Evolutionary conservation across 106 monocot species (phyloP), one percentile per base, ranked within the genome.

Genomic region (Dendrobium catenatum): DNA sequence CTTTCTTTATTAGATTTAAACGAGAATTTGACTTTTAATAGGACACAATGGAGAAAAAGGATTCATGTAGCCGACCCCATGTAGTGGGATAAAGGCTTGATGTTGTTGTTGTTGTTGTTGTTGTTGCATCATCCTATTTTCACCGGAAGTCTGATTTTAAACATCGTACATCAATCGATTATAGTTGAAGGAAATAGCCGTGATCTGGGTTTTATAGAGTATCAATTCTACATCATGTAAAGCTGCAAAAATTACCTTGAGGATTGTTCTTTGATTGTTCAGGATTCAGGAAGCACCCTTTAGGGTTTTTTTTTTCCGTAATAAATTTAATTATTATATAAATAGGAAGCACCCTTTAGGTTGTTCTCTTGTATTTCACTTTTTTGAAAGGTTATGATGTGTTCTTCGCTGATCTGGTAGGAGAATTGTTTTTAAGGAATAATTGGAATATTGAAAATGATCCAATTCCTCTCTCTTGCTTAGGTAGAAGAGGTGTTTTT

Each of bases 401-500:
- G 4, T 74, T 74, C 6, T 74, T 44, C n/a, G 37, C 5, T 74
- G n/a, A 3, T 4, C 43, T 74, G 74, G 74, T 74, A 9, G 9
- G 44, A 44, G 19, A 44, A 22, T 42, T 74, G 2, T 74, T 29
- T 68, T 40, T 15, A 73, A 17, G 9, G 6, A 26, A 42, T 40
- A 73, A 41, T 44, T 74, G 41, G 11, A 74, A 43, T 43, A 6
- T 42, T 74, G 43, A 74, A 42, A 42, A 7, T 74, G 43, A n/a
- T 19, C 20, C 27, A 24, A 27, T 49, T 6, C 7, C 8, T 48
- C 49, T 49, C 75, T 49, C 0, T 47, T 86, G 18, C 77, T 78
- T 79, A 99, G 99, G 99, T 4, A 99, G 95, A 78, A 93, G 92
- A 78, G 99, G 95, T 59, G 95, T 90, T 83, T 99, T 99, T 90